phyloP scores from a whole-genome alignment of 805 yeast genomes.

The Clavispora asparagi region DNA sequence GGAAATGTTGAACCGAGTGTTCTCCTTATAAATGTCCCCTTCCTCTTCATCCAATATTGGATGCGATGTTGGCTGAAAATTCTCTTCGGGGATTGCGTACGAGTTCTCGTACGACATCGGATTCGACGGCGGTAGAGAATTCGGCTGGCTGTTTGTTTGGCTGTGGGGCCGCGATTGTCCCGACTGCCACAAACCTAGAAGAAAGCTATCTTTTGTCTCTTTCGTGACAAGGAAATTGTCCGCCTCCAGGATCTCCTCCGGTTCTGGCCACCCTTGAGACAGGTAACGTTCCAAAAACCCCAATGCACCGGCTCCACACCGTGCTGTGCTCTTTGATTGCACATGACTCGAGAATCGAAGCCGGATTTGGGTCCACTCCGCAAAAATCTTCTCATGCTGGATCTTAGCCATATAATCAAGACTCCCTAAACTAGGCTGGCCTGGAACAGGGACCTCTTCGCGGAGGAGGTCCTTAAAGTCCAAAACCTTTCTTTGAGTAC shows the following conservation, averaged over 20 bases:
- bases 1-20: neutral
- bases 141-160: neutral
- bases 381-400: conserved; percentile 31
- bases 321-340: conserved; percentile 2
- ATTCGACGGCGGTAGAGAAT: neutral
- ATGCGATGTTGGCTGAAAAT: neutral
- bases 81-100: neutral
- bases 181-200: conserved; percentile 5
- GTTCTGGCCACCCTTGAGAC: neutral
- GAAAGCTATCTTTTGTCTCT: conserved; percentile 2
- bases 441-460: neutral
- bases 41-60: neutral
- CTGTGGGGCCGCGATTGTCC: neutral
- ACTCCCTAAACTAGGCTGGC: conserved; percentile 2
- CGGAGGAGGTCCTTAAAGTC: conserved; percentile 27
- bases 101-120: neutral
- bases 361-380: conserved; percentile 34
- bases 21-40: conserved; percentile 1
- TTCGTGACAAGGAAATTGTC: neutral
- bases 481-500: conserved; percentile 32
- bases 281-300: conserved; percentile 2
- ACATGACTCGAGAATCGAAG: conserved; percentile 23
- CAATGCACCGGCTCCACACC: conserved; percentile 7
- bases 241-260: neutral
- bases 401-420: conserved; percentile 23